Evolutionary conservation across 768 basidiomycete species (phyloP), one percentile per base, ranked within the genome.

Genomic region (Lactarius hatsudake): DNA sequence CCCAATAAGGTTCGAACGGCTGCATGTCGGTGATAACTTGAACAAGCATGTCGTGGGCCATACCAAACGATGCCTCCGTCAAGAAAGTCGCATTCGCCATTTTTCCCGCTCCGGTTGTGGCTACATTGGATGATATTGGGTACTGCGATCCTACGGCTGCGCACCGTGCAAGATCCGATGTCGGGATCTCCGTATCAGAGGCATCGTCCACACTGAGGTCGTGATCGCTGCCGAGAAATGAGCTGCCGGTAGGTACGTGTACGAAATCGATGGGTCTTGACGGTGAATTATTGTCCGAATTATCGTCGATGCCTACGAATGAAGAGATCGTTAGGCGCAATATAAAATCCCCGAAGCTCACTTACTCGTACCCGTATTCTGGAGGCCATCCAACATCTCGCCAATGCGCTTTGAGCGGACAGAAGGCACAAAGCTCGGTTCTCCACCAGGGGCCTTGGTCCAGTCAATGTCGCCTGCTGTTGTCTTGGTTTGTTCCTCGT

Each of bases 1-100:
- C 96, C 97, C 97, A 99, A 74, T 93, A 83, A 28, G 96, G 94
- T 74, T 95, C 93, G 76, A 92, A 97, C 23, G 96, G 94, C 74
- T 95, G 90, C 15, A 95, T 87, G 73, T 98, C 95, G 53, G 96
- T 98, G 74, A 99, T 93, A 72, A 93, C 87, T 75, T 92, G 86
- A 2, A 98, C 90, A 6, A 99, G 84, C 55, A 86, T 85, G 75
- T 98, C 96, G 72, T 93, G 93, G n/a, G 94, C 85, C 54, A 98
- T 88, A 18, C 86, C 94, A 75, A 99, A 99, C 51, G 96, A 98
- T 74, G 96, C 98, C 74, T 98, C 96, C 13, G 96, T 98, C 69
- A 98, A 81, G 79, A 90, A 96, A 0, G 89, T 90, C 10, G 81
- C 83, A 70, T 89, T 81, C 17, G 63, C 70, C 51, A 66, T 72